Conservation (phyloP, 2,329 filamentous ascomycete species). For the Fusarium begoniae region DNA sequence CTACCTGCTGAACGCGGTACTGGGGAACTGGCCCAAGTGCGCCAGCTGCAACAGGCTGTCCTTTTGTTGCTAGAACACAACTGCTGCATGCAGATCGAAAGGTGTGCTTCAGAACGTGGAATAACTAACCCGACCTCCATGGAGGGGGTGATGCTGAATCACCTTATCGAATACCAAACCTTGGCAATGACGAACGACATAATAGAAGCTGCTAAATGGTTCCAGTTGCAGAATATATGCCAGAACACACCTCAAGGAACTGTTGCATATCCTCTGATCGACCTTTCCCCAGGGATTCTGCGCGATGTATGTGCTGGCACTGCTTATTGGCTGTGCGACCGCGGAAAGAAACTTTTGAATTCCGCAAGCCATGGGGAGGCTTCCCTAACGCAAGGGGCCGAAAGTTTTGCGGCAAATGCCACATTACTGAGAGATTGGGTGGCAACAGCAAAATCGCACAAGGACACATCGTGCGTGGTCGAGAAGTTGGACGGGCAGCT, state of each 20-base stretch:
- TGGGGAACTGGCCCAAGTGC: neutral
- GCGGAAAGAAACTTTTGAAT: neutral
- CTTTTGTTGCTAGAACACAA: neutral
- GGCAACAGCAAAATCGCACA: neutral
- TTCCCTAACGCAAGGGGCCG: neutral
- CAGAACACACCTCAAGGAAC: neutral
- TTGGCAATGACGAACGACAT: neutral
- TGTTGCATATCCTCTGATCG: neutral
- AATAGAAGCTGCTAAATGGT: neutral
- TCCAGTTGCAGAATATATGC: neutral
- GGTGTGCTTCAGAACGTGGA: neutral
- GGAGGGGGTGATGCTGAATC: neutral
- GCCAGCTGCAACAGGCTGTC: neutral
- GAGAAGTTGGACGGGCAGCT: neutral
- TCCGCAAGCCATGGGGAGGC: neutral
- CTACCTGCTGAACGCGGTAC: neutral
- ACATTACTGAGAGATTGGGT: neutral
- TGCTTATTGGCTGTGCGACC: neutral
- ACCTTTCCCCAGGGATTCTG: neutral
- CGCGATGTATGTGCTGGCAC: neutral
- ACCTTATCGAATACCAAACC: neutral
- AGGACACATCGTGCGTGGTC: neutral
- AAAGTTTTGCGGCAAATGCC: neutral
- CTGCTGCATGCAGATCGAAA: neutral
- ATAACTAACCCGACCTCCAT: neutral